These are phyloP conservation scores for Nothophaeocryptopus gaeumannii DNA, from an alignment of 2,329 filamentous ascomycete species.

Conservation along the genomic window DNA sequence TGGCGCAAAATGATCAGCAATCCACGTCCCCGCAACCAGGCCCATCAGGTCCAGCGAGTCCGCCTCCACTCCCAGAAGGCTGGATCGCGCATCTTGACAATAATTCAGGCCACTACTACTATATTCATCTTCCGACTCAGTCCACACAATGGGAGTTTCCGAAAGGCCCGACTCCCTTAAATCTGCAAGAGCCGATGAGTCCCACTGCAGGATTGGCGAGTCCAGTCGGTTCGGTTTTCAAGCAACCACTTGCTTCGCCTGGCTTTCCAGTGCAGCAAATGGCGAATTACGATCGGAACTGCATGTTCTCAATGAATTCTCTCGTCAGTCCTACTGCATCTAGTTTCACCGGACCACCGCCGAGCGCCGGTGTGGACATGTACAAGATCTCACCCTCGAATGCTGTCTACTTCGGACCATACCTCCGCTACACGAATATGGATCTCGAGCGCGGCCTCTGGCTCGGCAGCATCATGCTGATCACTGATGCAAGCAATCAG, in stretches of 20 bases:
- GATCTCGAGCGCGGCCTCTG: conserved; percentile 86
- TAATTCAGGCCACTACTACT: conserved; percentile 97
- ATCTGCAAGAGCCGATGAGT: conserved; percentile 80
- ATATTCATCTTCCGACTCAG: conserved; percentile 92
- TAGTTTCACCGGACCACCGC: conserved; percentile 88
- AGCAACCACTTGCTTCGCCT: conserved; percentile 72
- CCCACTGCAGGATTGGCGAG: conserved; percentile 60
- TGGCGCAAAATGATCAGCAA: conserved; percentile 34
- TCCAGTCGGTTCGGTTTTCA: conserved; percentile 51
- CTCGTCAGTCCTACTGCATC: conserved; percentile 70
- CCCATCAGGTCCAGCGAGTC: conserved; percentile 66
- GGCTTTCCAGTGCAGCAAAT: conserved; percentile 74
- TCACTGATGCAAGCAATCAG: conserved; percentile 78
- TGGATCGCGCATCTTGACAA: conserved; percentile 98
- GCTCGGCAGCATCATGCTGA: conserved; percentile 89
- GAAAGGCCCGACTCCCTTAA: conserved; percentile 87
- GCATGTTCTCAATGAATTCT: conserved; percentile 76
- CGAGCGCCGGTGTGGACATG: conserved; percentile 83
- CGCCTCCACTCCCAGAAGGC: conserved; percentile 89
- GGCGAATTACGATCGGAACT: conserved; percentile 74
- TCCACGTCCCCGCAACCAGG: conserved; percentile 19
- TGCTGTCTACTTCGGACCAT: conserved; percentile 96
- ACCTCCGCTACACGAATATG: conserved; percentile 95
- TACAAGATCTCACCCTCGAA: conserved; percentile 94
- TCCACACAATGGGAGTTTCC: conserved; percentile 99